Conservation (phyloP, 805 yeast genomes). For the Metschnikowia vanudenii region DNA sequence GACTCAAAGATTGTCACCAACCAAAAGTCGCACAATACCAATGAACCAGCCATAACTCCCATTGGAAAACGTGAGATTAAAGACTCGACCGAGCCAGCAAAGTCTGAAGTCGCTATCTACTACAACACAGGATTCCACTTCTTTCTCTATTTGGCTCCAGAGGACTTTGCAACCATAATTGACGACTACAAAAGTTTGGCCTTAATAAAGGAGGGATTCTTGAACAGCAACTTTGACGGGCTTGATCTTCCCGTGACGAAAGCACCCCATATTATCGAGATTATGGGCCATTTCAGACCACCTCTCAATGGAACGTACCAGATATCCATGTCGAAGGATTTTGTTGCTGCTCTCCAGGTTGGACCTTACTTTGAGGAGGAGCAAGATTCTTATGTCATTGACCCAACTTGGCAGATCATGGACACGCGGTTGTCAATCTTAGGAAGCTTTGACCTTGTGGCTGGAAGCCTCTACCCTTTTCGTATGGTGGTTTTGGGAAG, state of each 20-base stretch:
- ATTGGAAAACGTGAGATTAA: not conserved
- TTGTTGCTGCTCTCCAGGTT: not conserved
- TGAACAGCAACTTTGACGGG: no score
- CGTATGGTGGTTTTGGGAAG: not conserved
- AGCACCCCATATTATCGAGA: not conserved
- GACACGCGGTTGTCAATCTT: not conserved
- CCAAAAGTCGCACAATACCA: no score
- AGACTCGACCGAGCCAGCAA: not conserved
- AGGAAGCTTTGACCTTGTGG: not conserved
- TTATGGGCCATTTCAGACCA: not conserved
- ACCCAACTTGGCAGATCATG: not conserved
- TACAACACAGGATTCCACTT: not conserved
- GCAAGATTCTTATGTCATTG: not conserved
- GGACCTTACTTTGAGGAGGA: not conserved
- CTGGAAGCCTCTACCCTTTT: constrained; percentile 1
- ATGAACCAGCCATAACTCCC: no score
- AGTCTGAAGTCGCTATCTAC: not conserved
- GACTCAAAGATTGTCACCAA: no score
- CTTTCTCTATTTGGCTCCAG: no score
- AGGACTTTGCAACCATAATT: no score
- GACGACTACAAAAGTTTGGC: no score
- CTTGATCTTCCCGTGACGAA: no score
- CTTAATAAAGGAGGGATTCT: no score
- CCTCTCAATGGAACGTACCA: not conserved
- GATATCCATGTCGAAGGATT: not conserved